Percentiles rank a stretch among this genome's conserved stretches.
phyloP scores from a whole-genome alignment of 805 yeast species.

The Pichia nakasei region DNA sequence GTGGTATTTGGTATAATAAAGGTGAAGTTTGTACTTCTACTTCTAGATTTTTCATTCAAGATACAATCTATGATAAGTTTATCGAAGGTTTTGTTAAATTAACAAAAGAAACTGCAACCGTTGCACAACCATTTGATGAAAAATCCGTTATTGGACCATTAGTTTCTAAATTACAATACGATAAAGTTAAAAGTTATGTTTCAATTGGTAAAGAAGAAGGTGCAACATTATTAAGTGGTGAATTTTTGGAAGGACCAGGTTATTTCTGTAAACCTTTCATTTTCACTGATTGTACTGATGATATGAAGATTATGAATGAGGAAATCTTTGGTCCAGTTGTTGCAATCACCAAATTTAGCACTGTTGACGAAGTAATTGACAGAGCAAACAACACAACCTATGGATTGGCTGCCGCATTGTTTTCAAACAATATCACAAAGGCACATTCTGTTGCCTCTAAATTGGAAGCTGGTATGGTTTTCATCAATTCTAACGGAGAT shows the following conservation, averaged over 20 bases:
- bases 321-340: slow-evolving; percentile 82
- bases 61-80: slow-evolving; percentile 33
- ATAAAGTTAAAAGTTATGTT: slow-evolving; percentile 59
- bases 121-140: slow-evolving; percentile 63
- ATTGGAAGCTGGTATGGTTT: slow-evolving; percentile 59
- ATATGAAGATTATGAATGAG: slow-evolving; percentile 56
- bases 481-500: slow-evolving; percentile 53
- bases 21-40: slow-evolving; percentile 43
- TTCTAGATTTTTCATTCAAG: slow-evolving; percentile 38
- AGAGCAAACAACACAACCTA: slow-evolving; percentile 61
- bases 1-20: slow-evolving; percentile 37
- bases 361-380: slow-evolving; percentile 54
- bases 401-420: slow-evolving; percentile 76
- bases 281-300: slow-evolving; percentile 58
- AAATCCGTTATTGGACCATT: slow-evolving; percentile 66
- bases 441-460: slow-evolving; percentile 54
- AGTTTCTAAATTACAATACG: slow-evolving; percentile 56
- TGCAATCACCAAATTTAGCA: slow-evolving; percentile 54
- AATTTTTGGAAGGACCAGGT: slow-evolving; percentile 48
- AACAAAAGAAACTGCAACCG: slow-evolving; percentile 37
- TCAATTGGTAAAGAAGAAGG: slow-evolving; percentile 62
- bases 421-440: slow-evolving; percentile 52
- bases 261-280: slow-evolving; percentile 64
- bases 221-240: slow-evolving; percentile 65
- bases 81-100: slow-evolving; percentile 30